Evolutionary conservation across 352 stramenopile genomes (phyloP), one percentile per base, ranked within the genome.

Genomic region (Phytophthora constricta): DNA sequence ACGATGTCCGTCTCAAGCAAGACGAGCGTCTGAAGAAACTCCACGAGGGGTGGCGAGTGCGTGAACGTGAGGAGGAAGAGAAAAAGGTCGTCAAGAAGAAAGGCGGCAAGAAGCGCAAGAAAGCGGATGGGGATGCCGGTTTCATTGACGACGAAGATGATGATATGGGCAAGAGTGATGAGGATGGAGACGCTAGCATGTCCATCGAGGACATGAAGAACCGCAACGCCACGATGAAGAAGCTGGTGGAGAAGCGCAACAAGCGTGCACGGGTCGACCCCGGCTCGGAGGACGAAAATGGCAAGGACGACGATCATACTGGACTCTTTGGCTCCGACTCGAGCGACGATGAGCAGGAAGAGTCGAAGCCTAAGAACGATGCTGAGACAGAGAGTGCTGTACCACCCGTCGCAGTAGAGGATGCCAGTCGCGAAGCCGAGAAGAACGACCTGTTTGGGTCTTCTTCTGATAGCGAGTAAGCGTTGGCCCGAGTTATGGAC

Each of bases 131-230:
- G 10, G 82, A 91, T 10, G 78, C 87, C 26, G 78, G 77, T 25
- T 90, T 89, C 58, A 90, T 90, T 62, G 70, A 90, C 57, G 72
- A 90, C 45, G 72, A 80, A 47, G 83, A 80, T 10, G 77, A 75
- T 20, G 79, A 79, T 11, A 39, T 86, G 47, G 84, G 92, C 37
- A 62, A 72, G 19, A 45, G 33, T 22, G 74, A 82, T 41, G 83
- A 90, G 4, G 83, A 94, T 22, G 86, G 75, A 5, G 82, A 82
- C 46, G 73, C 62, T 26, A 76, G 75, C 49, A 91, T 96, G 77
- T 94, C 86, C 25, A 94, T 96, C 42, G 87, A 93, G 65, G 87
- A 96, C 70, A 96, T 96, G 88, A 94, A 96, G 78, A 93, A 96
- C 75, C 87, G 87, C 52, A 94, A 94, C 49, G 60, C 75, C 19